Conservation (phyloP, 768 basidiomycete species). For the Lentinula detonsa region DNA sequence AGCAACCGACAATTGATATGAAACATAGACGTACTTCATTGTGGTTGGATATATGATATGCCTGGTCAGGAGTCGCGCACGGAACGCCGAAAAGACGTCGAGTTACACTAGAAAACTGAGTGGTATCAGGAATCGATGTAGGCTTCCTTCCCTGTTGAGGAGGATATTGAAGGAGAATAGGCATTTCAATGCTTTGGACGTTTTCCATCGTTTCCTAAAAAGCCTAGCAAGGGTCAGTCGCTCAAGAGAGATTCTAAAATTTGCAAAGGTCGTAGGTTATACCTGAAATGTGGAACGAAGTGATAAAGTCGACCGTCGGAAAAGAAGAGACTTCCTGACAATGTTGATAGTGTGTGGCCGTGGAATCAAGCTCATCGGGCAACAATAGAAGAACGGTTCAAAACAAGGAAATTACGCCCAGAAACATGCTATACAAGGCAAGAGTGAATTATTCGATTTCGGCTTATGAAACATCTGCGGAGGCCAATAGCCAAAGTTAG, state of each 20-base stretch:
- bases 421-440: background rate
- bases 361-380: background rate
- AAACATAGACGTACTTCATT: slow-evolving; percentile 13
- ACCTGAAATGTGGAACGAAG: background rate
- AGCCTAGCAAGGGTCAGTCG: background rate
- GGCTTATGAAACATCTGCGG: background rate
- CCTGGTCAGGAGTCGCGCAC: slow-evolving; percentile 14
- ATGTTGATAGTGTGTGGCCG: background rate
- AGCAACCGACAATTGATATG: background rate
- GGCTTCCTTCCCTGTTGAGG: slow-evolving; percentile 14
- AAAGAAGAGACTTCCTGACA: background rate
- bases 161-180: slow-evolving; percentile 13
- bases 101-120: slow-evolving; percentile 15
- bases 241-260: background rate
- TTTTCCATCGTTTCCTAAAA: background rate
- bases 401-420: background rate
- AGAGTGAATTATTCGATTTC: background rate
- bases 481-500: background rate
- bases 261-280: background rate
- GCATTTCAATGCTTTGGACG: slow-evolving; percentile 3
- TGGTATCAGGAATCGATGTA: slow-evolving; percentile 16
- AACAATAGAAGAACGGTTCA: background rate
- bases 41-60: slow-evolving; percentile 10
- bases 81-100: slow-evolving; percentile 14
- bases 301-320: background rate